Evolutionary conservation across 352 stramenopile genomes (phyloP), one percentile per base, ranked within the genome.

Genomic region (Phytophthora europaea): DNA sequence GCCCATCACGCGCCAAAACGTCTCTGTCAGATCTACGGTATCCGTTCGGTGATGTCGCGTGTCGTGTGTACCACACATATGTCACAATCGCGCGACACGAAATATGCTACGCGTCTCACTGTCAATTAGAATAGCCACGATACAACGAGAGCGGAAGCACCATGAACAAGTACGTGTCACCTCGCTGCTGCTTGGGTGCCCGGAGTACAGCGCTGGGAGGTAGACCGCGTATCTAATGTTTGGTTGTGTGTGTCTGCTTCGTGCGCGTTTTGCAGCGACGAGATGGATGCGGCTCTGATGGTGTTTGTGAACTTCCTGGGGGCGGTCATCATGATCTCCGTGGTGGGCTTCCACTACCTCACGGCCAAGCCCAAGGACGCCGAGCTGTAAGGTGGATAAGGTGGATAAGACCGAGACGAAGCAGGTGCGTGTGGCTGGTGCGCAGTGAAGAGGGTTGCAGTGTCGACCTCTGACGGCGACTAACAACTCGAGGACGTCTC

Each of bases 341-440:
- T 97, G 23, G 89, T 97, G 43, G 87, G 89, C 28, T 97, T 96
- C 78, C 90, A 97, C 77, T 97, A 96, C 73, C 85, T 97, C 56
- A 95, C 88, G 34, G 87, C 90, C 10, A 91, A 87, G 16, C 78
- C 85, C 28, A 93, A 93, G 67, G 90, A 97, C 58, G 87, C 89
- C 7, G 88, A 95, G 61, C 78, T 94, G 61, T 97, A 94, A 65
- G 43, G 40, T 3, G 7, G 40, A 48, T 45, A 45, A 45, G 36
- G 16, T 9, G 7, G 16, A 22, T 45, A 58, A 23, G n/a, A 12
- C 8, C 8, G 12, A 15, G 20, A 28, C 47, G 26, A 62, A 65
- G 22, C 55, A 45, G 65, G 66, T 78, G 53, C 18, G 50, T 26
- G 7, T 6, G 1, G 1, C 3, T 23, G 26, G 33, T 47, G n/a